Evolutionary conservation across 2,329 filamentous ascomycete species (phyloP), one percentile per base, ranked within the genome.

Genomic region (Xylariaceae sp.): DNA sequence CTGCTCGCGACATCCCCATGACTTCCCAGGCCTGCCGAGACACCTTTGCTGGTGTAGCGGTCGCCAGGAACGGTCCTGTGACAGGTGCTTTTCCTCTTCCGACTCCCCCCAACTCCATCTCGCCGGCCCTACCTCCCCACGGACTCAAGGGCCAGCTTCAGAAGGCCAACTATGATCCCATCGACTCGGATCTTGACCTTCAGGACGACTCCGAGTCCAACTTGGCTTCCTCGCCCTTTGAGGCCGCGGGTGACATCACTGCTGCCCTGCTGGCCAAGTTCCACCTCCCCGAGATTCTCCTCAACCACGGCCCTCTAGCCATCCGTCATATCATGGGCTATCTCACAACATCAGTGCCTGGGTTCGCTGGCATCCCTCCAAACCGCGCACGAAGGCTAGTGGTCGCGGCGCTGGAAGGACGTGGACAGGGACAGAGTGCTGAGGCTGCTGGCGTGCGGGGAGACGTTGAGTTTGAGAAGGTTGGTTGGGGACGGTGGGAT

Each of bases 401-500:
- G 4, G 93, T 97, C n/a, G 89, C 88, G 60, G 93, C 92, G 61
- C 77, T 97, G 66, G 93, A 97, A 77, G 89, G 89, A 68, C 88
- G 89, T 67, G 82, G 83, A 67, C 74, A 71, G 51, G 76, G 77
- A 50, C 78, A 76, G 63, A 82, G 82, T 64, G 75, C 76, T 57
- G 81, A 85, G 64, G 81, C 82, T 60, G 84, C 85, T 62, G 83
- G 83, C 58, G 72, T 82, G 62, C 80, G 87, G 63, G 87, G 87
- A 65, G 87, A 90, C 67, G 87, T 94, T 68, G 82, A 88, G 71
- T 97, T 96, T 72, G 89, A 95, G 74, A 97, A 97, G 80, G 91
- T 97, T 60, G 93, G 93, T 71, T 97, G 93, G 93, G 94, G 94
- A 61, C 86, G 92, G 66, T 99, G 93, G 93, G 89, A 95, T 74